Evolutionary conservation across 345 rosid species (phyloP).

Genomic region (Populus deltoides): DNA sequence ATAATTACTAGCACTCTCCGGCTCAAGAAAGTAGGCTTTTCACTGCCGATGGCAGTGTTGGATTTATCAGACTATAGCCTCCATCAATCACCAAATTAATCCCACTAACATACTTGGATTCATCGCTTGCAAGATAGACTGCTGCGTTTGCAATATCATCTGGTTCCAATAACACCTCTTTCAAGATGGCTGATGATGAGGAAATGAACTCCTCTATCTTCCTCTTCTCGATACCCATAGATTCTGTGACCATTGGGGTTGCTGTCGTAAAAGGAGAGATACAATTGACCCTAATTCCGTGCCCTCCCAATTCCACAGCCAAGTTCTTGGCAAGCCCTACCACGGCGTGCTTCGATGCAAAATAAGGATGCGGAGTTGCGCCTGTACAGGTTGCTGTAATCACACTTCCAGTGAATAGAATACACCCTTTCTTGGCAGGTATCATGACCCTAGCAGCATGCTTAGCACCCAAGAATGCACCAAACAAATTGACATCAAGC

Average conservation of each 20-base stretch:
- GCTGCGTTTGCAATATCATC: slow-evolving; percentile 6
- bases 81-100: slow-evolving; percentile 1
- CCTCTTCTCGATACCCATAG: not conserved
- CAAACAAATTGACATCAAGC: not conserved
- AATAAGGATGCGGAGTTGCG: not conserved
- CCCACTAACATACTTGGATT: slow-evolving; percentile 6
- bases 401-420: slow-evolving; percentile 7
- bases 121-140: not conserved
- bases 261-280: not conserved
- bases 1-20: too few relatives aligned
- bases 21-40: too few relatives aligned
- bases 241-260: not conserved
- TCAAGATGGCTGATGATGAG: not conserved
- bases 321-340: slow-evolving; percentile 12
- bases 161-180: not conserved
- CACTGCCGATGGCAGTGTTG: too few relatives aligned
- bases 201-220: not conserved
- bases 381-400: not conserved
- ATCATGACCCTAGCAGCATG: slow-evolving; percentile 20
- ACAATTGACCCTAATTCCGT: slow-evolving; percentile 10
- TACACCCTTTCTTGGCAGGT: slow-evolving; percentile 11
- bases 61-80: not conserved
- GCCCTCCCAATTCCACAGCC: not conserved
- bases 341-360: slow-evolving; percentile 13
- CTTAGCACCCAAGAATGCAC: slow-evolving; percentile 15